phyloP scores from a whole-genome alignment of 164 flowering plant species.

The Santalum album region DNA sequence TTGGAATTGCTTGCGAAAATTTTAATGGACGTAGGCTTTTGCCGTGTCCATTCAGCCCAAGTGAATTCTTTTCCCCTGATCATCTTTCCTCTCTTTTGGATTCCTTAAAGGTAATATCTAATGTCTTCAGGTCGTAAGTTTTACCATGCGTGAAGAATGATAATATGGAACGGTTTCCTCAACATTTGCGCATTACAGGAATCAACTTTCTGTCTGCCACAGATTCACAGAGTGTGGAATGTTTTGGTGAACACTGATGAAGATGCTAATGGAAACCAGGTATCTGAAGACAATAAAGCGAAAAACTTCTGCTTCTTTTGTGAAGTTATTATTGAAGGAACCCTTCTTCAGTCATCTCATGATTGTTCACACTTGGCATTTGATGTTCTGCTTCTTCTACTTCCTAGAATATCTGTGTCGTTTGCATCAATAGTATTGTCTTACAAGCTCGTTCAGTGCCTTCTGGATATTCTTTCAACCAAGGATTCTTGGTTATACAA shows the following conservation, averaged over 20 bases:
- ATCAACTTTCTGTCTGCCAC: constrained; percentile 92
- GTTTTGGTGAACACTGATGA: constrained; percentile 45
- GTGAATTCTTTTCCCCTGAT: constrained; percentile 45
- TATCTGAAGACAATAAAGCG: constrained; percentile 56
- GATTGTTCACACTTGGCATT: constrained; percentile 91
- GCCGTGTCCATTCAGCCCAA: constrained; percentile 65
- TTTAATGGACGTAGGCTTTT: constrained; percentile 54
- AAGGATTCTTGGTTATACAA: constrained; percentile 81
- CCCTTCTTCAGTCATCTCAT: constrained; percentile 85
- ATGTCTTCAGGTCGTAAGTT: background rate
- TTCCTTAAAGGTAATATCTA: constrained; percentile 71
- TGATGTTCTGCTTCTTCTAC: constrained; percentile 66
- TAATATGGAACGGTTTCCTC: background rate
- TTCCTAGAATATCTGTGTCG: constrained; percentile 69
- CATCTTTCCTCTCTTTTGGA: constrained; percentile 47
- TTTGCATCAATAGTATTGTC: constrained; percentile 55
- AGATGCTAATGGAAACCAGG: too few relatives aligned
- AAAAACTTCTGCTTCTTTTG: constrained; percentile 46
- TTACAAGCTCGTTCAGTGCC: constrained; percentile 71
- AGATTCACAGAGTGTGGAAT: constrained; percentile 84
- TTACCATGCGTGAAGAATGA: background rate
- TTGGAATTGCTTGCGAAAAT: constrained; percentile 56
- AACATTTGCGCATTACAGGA: constrained; percentile 44
- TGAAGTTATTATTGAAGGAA: constrained; percentile 75
- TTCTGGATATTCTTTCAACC: constrained; percentile 80